Evolutionary conservation across 2,329 filamentous ascomycete species (phyloP).

Genomic region (Pseudogymnoascus sp.): DNA sequence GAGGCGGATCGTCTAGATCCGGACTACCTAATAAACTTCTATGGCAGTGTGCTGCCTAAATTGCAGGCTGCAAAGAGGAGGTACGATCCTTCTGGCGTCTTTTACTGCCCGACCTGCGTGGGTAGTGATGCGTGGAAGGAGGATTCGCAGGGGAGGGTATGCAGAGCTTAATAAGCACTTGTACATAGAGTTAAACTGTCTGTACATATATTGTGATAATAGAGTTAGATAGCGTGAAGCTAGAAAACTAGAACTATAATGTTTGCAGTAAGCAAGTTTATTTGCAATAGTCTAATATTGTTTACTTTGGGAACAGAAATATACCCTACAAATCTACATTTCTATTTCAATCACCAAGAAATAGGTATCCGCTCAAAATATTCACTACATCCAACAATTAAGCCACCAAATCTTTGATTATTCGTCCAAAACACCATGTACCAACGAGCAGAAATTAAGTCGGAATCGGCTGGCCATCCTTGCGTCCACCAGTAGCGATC

Average conservation of each 20-base stretch:
- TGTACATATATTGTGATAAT: neutral
- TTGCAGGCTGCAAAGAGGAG: conserved; percentile 29
- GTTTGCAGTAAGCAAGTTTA: neutral
- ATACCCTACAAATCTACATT: neutral
- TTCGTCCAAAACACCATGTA: too few relatives aligned
- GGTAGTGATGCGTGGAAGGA: conserved; percentile 28
- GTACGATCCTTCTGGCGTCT: conserved; percentile 28
- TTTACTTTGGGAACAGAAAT: neutral
- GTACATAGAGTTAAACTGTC: neutral
- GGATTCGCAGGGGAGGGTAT: neutral
- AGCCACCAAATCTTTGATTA: neutral
- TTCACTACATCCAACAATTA: neutral
- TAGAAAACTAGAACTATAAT: neutral
- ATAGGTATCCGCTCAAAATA: neutral
- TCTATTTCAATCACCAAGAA: neutral
- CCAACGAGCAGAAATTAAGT: neutral
- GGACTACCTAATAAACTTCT: conserved; percentile 28
- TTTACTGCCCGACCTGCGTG: conserved; percentile 34
- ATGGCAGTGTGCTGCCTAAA: conserved; percentile 27
- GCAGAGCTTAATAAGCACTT: neutral
- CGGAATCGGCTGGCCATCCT: neutral
- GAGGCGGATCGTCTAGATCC: conserved; percentile 33
- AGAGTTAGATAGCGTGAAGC: neutral
- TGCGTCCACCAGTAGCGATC: neutral
- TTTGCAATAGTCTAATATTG: neutral